phyloP scores from a whole-genome alignment of 2,329 filamentous ascomycete genomes.

The Parascedosporium putredinis region DNA sequence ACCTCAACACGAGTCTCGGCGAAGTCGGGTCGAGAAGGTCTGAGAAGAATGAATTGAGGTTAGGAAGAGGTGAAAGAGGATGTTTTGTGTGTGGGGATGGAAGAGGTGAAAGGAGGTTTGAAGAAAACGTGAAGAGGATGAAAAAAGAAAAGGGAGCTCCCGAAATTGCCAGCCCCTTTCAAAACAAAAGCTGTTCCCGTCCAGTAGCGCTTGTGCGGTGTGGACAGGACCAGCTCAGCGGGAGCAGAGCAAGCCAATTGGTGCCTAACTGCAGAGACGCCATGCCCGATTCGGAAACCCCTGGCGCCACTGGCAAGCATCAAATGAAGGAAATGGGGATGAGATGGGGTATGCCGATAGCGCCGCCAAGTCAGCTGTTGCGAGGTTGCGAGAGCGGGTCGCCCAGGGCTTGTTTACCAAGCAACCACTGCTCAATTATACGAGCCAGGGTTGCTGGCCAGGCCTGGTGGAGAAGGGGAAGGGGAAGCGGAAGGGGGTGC shows the following conservation, averaged over 20 bases:
- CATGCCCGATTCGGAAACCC: slow-evolving; percentile 7
- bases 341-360: not conserved
- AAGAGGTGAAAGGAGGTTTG: slow-evolving; percentile 13
- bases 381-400: no score
- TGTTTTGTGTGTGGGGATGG: slow-evolving; percentile 10
- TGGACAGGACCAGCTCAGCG: slow-evolving; percentile 4
- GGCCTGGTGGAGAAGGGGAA: not conserved
- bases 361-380: not conserved
- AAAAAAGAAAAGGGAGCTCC: slow-evolving; percentile 1
- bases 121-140: no score
- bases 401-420: slow-evolving; percentile 1
- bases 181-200: no score
- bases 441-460: no score
- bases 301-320: slow-evolving; percentile 8
- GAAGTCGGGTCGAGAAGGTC: slow-evolving; percentile 32
- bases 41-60: slow-evolving; percentile 19
- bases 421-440: not conserved
- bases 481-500: not conserved
- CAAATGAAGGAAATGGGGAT: not conserved
- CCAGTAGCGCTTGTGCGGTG: slow-evolving; percentile 1
- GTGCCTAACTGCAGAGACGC: slow-evolving; percentile 7
- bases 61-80: slow-evolving; percentile 10
- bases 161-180: slow-evolving; percentile 9
- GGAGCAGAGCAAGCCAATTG: slow-evolving; percentile 7
- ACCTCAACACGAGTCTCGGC: slow-evolving; percentile 58